Evolutionary conservation across 139 green algal species (phyloP), one percentile per base, ranked within the genome.

Genomic region (Gonium pectorale): DNA sequence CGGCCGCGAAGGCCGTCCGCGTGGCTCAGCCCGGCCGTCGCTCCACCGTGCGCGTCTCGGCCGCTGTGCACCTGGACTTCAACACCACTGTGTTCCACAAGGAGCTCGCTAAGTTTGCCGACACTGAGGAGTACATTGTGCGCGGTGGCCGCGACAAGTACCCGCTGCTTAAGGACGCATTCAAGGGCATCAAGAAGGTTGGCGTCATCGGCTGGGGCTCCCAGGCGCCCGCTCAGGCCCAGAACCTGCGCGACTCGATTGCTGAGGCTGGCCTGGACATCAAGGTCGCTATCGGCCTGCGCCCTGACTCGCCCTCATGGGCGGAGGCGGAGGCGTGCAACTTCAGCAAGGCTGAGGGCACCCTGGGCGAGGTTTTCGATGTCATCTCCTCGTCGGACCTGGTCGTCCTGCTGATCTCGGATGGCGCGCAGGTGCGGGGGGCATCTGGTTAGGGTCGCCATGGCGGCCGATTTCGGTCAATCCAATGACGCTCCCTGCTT

Each of bases 141-240:
- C 86, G 92, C 15, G 97, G 97, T 56, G 97, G 97, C 54, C 93
- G 97, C 52, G 95, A 99, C 90, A 98, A 98, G 90, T 98, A 96
- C 91, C 67, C 88, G 13, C 69, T 90, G 52, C 93, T 99, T 71
- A 89, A 92, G 40, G 87, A 98, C 83, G 97, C 97, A 2, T 98
- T 99, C 83, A 89, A 94, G 75, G 83, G 83, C 82, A 89, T 94
- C 73, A 95, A 96, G 89, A 86, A 95, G 83, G 93, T 99, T 46
- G 96, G 96, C 72, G 95, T 99, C 38, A 96, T 99, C 78, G 98
- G 98, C 56, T 99, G 98, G 98, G 98, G 98, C 37, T 99, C 95
- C 26, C 97, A 99, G 93, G 96, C 94, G 2, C 94, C 96, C 37
- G 95, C 95, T 0, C 96, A 98, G 93, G 97, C 97, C 0, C 96